A percentile compares a stretch with the other conserved stretches of the same genome.
Evolutionary conservation across 164 flowering plant species (phyloP).

Genomic region (Piper longum): DNA sequence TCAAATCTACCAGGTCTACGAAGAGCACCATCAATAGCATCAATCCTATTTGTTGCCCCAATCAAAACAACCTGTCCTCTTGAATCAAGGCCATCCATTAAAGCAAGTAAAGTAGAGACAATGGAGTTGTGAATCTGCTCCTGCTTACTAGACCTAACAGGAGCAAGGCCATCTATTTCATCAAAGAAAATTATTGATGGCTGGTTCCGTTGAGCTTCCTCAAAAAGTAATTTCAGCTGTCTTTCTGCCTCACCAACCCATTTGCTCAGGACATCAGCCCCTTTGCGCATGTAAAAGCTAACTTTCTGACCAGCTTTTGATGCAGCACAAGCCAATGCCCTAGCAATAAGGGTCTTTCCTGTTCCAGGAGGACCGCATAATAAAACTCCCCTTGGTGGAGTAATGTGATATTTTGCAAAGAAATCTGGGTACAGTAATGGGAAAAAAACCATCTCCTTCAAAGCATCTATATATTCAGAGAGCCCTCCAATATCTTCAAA

Average conservation of each 20-base stretch:
- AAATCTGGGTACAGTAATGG: slow-evolving; percentile 95
- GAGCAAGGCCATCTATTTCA: slow-evolving; percentile 99
- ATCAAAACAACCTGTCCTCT: slow-evolving; percentile 98
- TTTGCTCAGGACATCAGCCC: slow-evolving; percentile 99
- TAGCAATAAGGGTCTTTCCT: slow-evolving; percentile 93
- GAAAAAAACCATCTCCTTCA: slow-evolving; percentile 99
- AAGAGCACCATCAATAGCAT: slow-evolving; percentile 99
- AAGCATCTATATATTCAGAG: slow-evolving; percentile 82
- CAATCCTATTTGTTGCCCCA: slow-evolving; percentile 98
- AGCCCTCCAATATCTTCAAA: slow-evolving; percentile 98
- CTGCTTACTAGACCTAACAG: slow-evolving; percentile 98
- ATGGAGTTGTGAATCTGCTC: slow-evolving; percentile 99
- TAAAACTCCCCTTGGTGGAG: slow-evolving; percentile 97
- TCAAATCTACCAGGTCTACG: slow-evolving; percentile 99
- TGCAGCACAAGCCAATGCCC: slow-evolving; percentile 99
- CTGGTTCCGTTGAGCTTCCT: slow-evolving; percentile 97
- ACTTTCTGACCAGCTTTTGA: slow-evolving; percentile 99
- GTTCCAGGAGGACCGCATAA: slow-evolving; percentile 99
- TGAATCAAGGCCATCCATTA: slow-evolving; percentile 99
- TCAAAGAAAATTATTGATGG: slow-evolving; percentile 99
- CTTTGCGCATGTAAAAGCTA: slow-evolving; percentile 99
- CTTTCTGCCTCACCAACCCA: slow-evolving; percentile 99
- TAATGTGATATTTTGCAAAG: slow-evolving; percentile 84
- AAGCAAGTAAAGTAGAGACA: slow-evolving; percentile 91
- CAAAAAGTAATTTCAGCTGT: slow-evolving; percentile 89